Evolutionary conservation across 78 protist genomes (phyloP).

Genomic region (Diacronema lutheri): DNA sequence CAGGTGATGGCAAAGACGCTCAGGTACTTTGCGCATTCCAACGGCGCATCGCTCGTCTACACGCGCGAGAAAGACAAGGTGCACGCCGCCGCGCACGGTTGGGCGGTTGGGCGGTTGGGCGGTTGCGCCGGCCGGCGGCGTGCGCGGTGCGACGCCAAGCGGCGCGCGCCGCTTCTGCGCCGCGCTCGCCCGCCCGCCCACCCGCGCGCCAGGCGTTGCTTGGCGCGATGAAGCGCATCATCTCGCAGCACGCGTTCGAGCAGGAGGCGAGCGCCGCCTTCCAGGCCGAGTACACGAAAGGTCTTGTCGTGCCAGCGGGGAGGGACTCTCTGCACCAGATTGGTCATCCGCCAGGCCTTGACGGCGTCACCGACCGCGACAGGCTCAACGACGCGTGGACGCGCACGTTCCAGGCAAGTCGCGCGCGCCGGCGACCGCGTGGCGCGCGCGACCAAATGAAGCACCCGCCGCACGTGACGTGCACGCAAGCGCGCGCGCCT

Average conservation of each 20-base stretch:
- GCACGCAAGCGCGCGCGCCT: too few species aligned
- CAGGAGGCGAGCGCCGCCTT: background rate
- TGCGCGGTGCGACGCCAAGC: too few species aligned
- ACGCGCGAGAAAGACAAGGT: background rate
- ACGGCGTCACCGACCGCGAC: background rate
- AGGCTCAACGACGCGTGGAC: background rate
- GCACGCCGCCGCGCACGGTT: too few species aligned
- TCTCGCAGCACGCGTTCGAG: background rate
- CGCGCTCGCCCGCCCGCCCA: too few species aligned
- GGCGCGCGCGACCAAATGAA: background rate
- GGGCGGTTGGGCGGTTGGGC: too few species aligned
- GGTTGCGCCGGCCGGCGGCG: too few species aligned
- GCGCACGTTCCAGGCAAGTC: background rate
- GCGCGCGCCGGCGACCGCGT: too few species aligned
- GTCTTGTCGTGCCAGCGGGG: background rate
- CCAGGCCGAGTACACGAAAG: background rate
- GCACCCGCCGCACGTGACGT: background rate
- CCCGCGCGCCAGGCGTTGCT: background rate
- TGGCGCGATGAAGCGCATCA: background rate
- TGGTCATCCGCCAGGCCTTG: background rate
- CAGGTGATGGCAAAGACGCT: background rate
- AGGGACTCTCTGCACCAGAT: background rate
- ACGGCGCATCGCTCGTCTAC: background rate
- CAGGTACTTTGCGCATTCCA: background rate
- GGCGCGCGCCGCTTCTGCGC: too few species aligned